A percentile compares a stretch with the other conserved stretches of the same genome.
phyloP scores from a whole-genome alignment of 305 asterid genomes.

The Solanum hybrid region DNA sequence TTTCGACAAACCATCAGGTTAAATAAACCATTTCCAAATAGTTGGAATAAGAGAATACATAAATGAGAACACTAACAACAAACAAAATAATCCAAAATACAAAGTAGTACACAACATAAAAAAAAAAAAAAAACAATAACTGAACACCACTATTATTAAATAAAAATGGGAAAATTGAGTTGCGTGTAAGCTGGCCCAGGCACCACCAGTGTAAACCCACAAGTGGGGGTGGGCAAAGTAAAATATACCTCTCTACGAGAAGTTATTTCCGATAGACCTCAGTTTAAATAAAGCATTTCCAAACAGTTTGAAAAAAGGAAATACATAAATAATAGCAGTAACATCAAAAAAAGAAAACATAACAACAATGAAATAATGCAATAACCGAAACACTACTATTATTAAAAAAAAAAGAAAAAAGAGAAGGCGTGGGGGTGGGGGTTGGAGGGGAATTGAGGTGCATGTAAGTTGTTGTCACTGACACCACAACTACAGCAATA shows the following conservation, averaged over 20 bases:
- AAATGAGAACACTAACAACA: too few species aligned
- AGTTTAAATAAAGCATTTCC: not conserved
- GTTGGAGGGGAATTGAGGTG: not conserved
- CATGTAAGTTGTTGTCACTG: not conserved
- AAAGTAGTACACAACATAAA: not conserved
- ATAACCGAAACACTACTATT: not conserved
- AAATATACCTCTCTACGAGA: not conserved
- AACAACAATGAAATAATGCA: not conserved
- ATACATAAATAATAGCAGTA: too few species aligned
- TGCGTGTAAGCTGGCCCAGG: not conserved
- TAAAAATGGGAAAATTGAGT: not conserved
- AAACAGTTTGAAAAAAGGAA: not conserved
- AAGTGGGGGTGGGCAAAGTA: not conserved
- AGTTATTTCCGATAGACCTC: not conserved
- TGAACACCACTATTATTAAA: not conserved
- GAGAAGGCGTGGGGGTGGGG: not conserved
- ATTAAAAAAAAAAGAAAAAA: too few species aligned
- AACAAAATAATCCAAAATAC: not conserved
- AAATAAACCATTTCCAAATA: not conserved
- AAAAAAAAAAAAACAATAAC: too few species aligned
- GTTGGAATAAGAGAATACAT: not conserved
- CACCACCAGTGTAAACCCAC: not conserved
- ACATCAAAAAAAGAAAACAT: not conserved
- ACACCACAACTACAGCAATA: not conserved
- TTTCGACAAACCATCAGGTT: not conserved